Evolutionary conservation across 768 basidiomycete species (phyloP), one percentile per base, ranked within the genome.

Genomic region (Podaxis sp.): DNA sequence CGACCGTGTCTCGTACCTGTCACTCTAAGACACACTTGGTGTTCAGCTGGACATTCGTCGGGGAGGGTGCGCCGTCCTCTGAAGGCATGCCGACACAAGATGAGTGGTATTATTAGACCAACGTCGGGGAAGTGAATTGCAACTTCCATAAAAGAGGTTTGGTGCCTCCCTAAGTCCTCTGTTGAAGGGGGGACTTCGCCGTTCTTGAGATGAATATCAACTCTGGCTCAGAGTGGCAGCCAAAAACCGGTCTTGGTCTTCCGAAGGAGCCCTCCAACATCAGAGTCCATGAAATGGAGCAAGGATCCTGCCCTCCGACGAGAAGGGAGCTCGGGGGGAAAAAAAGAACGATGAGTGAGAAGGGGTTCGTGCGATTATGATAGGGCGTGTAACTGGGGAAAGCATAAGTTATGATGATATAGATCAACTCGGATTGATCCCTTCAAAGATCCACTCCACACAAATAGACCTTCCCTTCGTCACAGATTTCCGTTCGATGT

Each of bases 131-230:
- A 56, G 30, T 24, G 9, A 11, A 40, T 26, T 24, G 38, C 22
- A 56, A n/a, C 7, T 56, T 40, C 19, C 38, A 12, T 39, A 39
- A 15, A 13, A 39, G 15, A 19, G 4, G 39, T 19, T 22, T 19
- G 15, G 17, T 24, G 7, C 3, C 36, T 5, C 3, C 38, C 33
- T 39, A 13, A 39, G 8, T 24, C 58, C 30, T 38, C 33, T n/a
- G 22, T 11, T 22, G n/a, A 26, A 26, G 49, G 49, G 49, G 33
- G 24, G 52, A 39, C 19, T n/a, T 52, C 40, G 49, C 59, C 49
- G 49, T 39, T 8, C 36, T 52, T 4, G 22, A 60, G 59, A 60
- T 52, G 49, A 40, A 52, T 60, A 38, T 40, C 59, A 60, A 40
- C 11, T 11, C 38, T 22, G 19, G 19, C 8, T 56, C 5, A 13